Percentiles rank a stretch among this genome's conserved stretches.
Evolutionary conservation across 768 basidiomycete genomes (phyloP).

Genomic region (Amanita inopinata): DNA sequence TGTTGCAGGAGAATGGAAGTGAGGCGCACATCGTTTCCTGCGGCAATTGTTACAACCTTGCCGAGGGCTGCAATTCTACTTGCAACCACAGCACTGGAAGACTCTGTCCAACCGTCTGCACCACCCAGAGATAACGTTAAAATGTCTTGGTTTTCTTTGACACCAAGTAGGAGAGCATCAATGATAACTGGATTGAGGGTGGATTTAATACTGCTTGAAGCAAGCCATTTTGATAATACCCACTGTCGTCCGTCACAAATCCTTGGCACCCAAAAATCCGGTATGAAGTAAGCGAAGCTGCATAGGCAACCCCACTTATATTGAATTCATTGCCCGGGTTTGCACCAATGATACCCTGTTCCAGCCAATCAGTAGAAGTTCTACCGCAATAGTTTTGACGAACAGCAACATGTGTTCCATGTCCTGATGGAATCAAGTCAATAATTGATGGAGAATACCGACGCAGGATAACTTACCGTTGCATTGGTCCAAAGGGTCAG

Average conservation of each 20-base stretch:
- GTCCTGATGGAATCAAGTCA: neutral
- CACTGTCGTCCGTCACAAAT: conserved; percentile 41
- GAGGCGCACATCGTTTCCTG: conserved; percentile 36
- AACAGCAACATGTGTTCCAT: conserved; percentile 10
- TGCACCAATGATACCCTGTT: conserved; percentile 56
- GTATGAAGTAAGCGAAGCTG: conserved; percentile 44
- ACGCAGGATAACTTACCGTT: conserved; percentile 6
- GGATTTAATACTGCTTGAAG: neutral
- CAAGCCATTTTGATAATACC: conserved; percentile 9
- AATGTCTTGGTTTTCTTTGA: conserved; percentile 47
- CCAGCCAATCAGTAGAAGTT: conserved; percentile 11
- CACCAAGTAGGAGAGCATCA: conserved; percentile 41
- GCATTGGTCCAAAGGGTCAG: conserved; percentile 8
- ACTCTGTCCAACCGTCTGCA: conserved; percentile 54
- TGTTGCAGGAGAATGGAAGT: neutral
- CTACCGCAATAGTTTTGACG: neutral
- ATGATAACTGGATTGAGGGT: conserved; percentile 22
- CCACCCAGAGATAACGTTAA: conserved; percentile 61
- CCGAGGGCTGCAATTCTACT: conserved; percentile 48
- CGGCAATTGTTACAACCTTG: conserved; percentile 53
- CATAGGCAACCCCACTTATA: conserved; percentile 62
- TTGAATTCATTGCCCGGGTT: conserved; percentile 51
- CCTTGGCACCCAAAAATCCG: conserved; percentile 55
- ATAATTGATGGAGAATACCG: neutral
- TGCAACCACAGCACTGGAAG: conserved; percentile 42